A percentile compares a stretch with the other conserved stretches of the same genome.
Conservation (phyloP, 257 asterid species). For the Ocimum tenuiflorum region DNA sequence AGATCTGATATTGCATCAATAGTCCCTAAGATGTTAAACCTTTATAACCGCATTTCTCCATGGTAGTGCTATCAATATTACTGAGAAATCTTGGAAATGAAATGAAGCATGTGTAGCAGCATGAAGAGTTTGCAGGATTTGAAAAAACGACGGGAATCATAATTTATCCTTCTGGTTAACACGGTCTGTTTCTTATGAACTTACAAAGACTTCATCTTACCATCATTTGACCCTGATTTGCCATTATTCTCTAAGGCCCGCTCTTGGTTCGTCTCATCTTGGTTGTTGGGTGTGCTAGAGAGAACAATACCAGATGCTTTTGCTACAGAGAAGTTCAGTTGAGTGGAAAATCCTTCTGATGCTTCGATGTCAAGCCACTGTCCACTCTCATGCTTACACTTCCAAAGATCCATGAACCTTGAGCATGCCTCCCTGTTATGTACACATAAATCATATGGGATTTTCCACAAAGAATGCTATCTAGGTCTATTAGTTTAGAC, state of each 20-base stretch:
- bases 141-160: neutral
- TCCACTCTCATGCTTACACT: conserved; percentile 82
- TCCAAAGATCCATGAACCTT: conserved; percentile 74
- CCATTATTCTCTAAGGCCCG: conserved; percentile 40
- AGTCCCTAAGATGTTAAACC: neutral
- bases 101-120: neutral
- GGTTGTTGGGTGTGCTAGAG: conserved; percentile 41
- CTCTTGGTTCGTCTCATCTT: conserved; percentile 41
- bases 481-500: neutral
- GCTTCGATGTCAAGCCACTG: conserved; percentile 90
- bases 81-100: conserved; percentile 1
- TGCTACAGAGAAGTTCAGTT: conserved; percentile 42
- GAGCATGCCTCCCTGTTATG: conserved; percentile 82
- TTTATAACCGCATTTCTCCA: neutral
- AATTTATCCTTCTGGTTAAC: neutral
- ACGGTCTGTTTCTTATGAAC: neutral
- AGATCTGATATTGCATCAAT: neutral
- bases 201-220: conserved; percentile 33
- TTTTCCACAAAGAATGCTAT: neutral
- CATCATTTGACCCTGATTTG: conserved; percentile 36
- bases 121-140: neutral
- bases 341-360: conserved; percentile 47
- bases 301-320: conserved; percentile 60
- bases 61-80: neutral
- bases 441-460: conserved; percentile 10